A percentile compares a stretch with the other conserved stretches of the same genome.
These are phyloP conservation scores for Bipolaris zeicola DNA, from an alignment of 2,329 filamentous ascomycete genomes.

Conservation along the genomic window DNA sequence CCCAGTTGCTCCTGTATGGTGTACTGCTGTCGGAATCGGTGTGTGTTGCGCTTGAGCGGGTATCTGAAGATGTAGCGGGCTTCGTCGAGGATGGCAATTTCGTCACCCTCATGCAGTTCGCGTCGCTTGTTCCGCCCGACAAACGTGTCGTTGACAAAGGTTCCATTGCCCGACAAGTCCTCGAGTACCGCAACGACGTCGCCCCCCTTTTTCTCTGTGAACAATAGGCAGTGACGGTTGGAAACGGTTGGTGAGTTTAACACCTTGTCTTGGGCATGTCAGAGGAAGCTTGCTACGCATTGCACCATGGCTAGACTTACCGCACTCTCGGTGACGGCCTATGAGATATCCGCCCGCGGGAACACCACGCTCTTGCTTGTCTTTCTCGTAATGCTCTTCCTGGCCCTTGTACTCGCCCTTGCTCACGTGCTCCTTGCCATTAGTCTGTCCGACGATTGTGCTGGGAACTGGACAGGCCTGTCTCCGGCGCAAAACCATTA, in stretches of 20 bases:
- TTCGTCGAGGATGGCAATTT: constrained; percentile 84
- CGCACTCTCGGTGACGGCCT: constrained; percentile 91
- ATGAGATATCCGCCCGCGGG: constrained; percentile 86
- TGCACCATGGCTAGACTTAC: constrained; percentile 58
- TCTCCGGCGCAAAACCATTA: constrained; percentile 76
- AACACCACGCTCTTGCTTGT: constrained; percentile 58
- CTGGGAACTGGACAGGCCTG: constrained; percentile 68
- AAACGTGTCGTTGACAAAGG: constrained; percentile 90
- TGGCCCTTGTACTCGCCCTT: constrained; percentile 61
- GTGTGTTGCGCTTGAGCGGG: constrained; percentile 64
- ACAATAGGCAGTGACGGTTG: constrained; percentile 79
- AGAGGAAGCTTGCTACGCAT: constrained; percentile 10
- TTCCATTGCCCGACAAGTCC: constrained; percentile 94
- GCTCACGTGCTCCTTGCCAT: constrained; percentile 54
- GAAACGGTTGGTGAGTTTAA: constrained; percentile 81
- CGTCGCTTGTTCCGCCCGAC: constrained; percentile 91
- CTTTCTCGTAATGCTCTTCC: constrained; percentile 66
- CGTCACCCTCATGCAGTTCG: constrained; percentile 86
- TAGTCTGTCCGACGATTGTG: constrained; percentile 45
- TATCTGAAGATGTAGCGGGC: constrained; percentile 92
- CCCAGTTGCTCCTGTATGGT: constrained; percentile 82
- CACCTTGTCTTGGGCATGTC: constrained; percentile 63
- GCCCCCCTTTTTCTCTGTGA: constrained; percentile 65
- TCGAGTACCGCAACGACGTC: constrained; percentile 75
- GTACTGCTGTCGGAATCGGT: constrained; percentile 85